Base-by-base conservation (phyloP, 2,329 filamentous ascomycete species). In the Nothopassalora personata region DNA sequence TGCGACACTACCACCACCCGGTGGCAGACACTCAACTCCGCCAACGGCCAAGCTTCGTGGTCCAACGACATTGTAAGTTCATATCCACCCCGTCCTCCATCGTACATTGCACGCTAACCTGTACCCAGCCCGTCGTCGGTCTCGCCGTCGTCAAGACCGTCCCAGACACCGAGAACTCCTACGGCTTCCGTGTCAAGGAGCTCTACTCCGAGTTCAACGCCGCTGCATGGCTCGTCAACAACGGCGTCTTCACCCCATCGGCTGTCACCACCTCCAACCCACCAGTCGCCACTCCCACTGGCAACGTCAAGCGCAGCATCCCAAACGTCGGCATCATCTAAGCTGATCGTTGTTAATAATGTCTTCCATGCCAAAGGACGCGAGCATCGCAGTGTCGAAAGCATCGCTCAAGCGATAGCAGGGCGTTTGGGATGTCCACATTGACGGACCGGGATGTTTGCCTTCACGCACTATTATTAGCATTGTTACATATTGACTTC, bases 121-220 rank as follows among this genome's bases (percentile, higher is more conserved):
- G 6, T 13, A 39, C 34, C 2, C 33, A 67, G 66, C 67, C 67
- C 57, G 67, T 68, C 47, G 61, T 66, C 54, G 67, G 66, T 48
- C 63, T 60, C 55, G 67, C 61, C 33, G 61, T 68, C 47, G 60
- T 69, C 34, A 62, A 67, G 39, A 64, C 65, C 46, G 60, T 64
- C 7, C 65, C 65, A 33, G 65, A 63, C 51, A n/a, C 56, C 28
- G 59, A 66, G 33, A 67, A 68, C 64, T 56, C 51, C 45, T 66
- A 65, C 58, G 66, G 64, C 48, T 69, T 65, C 60, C 66, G 67
- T 36, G 66, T 71, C 62, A 65, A 65, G 56, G 60, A 61, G 4
- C 61, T 71, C 19, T 68, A 67, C 59, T 69, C 65, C 15, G 68
- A 70, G 43, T 68, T 70, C 62, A 70, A 70, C 62, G 64, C 66